Percentiles rank a stretch among this genome's conserved stretches.
Conservation (phyloP, 73 alveolate species). For the Tetrahymena thermophila region DNA sequence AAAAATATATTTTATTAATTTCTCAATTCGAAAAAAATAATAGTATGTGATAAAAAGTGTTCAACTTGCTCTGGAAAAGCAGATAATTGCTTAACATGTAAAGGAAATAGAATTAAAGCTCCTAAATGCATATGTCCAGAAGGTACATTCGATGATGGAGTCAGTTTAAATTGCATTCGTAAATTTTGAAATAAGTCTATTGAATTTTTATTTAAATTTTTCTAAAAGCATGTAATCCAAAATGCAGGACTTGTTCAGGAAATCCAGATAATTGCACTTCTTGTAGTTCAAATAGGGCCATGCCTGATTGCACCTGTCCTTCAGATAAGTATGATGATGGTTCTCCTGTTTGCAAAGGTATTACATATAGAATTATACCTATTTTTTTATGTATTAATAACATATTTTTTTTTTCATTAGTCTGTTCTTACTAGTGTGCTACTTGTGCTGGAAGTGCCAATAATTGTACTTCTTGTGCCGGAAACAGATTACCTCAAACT, state of each 20-base stretch:
- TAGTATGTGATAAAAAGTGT: background rate
- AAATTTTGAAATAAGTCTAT: background rate
- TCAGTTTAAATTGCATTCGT: background rate
- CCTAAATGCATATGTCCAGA: background rate
- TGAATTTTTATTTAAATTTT: background rate
- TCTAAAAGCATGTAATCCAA: background rate
- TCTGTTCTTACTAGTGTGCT: background rate
- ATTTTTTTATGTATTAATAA: background rate
- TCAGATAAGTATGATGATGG: background rate
- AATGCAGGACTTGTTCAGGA: background rate
- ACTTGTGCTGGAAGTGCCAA: background rate
- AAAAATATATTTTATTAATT: background rate
- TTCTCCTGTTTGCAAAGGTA: background rate
- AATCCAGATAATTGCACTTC: background rate
- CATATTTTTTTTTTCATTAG: background rate
- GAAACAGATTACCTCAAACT: background rate
- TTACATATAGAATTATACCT: background rate
- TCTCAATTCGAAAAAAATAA: background rate
- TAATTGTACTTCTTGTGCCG: background rate
- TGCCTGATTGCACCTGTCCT: background rate
- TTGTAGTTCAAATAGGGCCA: background rate
- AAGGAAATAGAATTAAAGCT: background rate
- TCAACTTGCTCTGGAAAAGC: background rate
- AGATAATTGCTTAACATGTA: background rate
- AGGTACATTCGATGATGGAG: background rate